Base-by-base conservation (phyloP, 2,329 filamentous ascomycete genomes). In the Hymenoscyphus salicellus region DNA sequence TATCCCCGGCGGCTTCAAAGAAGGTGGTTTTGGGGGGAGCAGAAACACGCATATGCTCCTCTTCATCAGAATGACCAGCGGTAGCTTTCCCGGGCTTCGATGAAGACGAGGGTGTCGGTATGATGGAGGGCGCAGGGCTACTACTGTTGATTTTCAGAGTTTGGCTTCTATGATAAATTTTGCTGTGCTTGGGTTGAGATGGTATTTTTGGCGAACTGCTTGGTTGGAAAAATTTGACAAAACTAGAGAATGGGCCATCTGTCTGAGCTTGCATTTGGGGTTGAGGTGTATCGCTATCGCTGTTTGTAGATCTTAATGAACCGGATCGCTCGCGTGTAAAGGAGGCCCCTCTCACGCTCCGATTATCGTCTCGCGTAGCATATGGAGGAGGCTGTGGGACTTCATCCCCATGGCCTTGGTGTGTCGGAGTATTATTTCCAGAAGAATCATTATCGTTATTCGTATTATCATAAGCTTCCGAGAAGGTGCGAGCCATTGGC, bases 1-100 rank as follows among this genome's bases (percentile, higher is more conserved):
- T 80, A 76, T 99, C 94, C 11, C 93, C 92, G 0, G 95, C 95
- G 4, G 94, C 93, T 78, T 99, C 95, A 66, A 99, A 96, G 68
- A 99, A 90, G 0, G 92, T 96, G 0, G 95, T 98, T 72, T 87
- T 90, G 0, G 95, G 95, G 3, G 95, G 95, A 7, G 92, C 89
- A 61, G 85, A 81, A 62, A 90, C 76, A 11, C 76, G 79, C 49
- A 81, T 77, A 2, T 74, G 69, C 10, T 80, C 80, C 17, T 80
- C 78, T 0, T 84, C 85, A 3, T 71, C 71, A 3, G 65, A 55
- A 43, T 73, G 70, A 36, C 72, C 72, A 5, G 68, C 69, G 10
- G 73, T 74, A 17, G 68, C 72, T 60, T 72, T 74, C 14, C 78
- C 28, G 30, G 36, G 63, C 8, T 82, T 43, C 73, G 65, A 57